A percentile compares a stretch with the other conserved stretches of the same genome.
phyloP scores from a whole-genome alignment of 306 rosid genomes.

The Boehmeria nivea region DNA sequence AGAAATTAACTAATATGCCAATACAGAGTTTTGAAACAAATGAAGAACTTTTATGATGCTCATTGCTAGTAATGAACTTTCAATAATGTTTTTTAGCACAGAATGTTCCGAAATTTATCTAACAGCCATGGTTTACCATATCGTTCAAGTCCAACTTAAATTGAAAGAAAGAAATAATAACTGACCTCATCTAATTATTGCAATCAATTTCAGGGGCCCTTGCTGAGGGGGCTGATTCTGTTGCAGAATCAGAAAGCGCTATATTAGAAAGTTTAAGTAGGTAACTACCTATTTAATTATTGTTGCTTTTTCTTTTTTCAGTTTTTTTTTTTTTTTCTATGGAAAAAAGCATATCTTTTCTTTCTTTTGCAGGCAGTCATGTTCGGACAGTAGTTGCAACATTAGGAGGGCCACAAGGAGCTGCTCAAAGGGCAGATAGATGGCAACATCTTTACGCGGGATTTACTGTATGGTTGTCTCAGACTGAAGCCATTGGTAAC shows the following conservation, averaged over 20 bases:
- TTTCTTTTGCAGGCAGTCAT: constrained; percentile 44
- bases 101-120: too few species aligned
- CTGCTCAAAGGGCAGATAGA: constrained; percentile 52
- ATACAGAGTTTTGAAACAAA: too few species aligned
- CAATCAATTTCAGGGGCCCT: constrained; percentile 66
- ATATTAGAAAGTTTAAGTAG: constrained; percentile 86
- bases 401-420: constrained; percentile 69
- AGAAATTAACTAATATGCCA: too few species aligned
- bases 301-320: too few species aligned
- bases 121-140: too few species aligned
- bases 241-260: constrained; percentile 71
- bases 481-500: constrained; percentile 68
- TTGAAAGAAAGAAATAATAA: too few species aligned
- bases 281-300: constrained; percentile 42
- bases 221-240: constrained; percentile 66
- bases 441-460: constrained; percentile 90
- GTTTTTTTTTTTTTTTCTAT: too few species aligned
- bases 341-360: constrained; percentile 7
- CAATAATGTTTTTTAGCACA: too few species aligned
- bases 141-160: too few species aligned
- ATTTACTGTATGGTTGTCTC: constrained; percentile 83
- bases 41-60: too few species aligned
- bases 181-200: background rate
- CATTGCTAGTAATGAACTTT: too few species aligned
- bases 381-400: constrained; percentile 73